Percentiles rank a stretch among this genome's conserved stretches.
Conservation (phyloP, 2,329 filamentous ascomycete species). For the Alternaria angustiovoidea region DNA sequence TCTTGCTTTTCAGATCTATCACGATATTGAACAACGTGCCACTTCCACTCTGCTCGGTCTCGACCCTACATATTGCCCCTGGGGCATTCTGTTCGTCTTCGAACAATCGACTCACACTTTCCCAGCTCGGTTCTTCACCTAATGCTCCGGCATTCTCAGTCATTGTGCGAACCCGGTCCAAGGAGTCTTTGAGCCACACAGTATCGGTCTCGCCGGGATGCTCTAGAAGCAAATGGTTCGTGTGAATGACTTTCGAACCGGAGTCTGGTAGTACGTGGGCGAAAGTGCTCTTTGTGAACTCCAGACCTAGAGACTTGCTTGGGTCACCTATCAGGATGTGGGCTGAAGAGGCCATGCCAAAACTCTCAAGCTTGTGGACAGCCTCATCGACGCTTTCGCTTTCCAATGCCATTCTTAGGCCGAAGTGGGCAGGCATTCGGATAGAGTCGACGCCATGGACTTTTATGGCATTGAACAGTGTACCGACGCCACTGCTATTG, state of each 20-base stretch:
- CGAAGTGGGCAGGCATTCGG: constrained; percentile 68
- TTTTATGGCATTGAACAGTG: constrained; percentile 68
- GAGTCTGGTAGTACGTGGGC: constrained; percentile 45
- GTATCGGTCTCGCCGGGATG: constrained; percentile 52
- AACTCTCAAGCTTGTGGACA: constrained; percentile 53
- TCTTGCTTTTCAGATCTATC: constrained; percentile 46
- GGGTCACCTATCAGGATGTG: constrained; percentile 64
- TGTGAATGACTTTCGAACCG: constrained; percentile 50
- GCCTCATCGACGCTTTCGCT: constrained; percentile 58
- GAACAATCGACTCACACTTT: constrained; percentile 47
- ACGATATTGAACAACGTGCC: constrained; percentile 49
- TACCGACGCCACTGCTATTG: constrained; percentile 66
- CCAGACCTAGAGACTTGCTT: constrained; percentile 57
- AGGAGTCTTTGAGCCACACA: constrained; percentile 55
- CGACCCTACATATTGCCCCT: constrained; percentile 40
- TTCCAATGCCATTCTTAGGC: constrained; percentile 65
- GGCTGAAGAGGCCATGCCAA: constrained; percentile 62
- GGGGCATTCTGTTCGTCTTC: constrained; percentile 54
- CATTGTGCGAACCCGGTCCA: constrained; percentile 49
- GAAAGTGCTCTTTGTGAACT: constrained; percentile 54
- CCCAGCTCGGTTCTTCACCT: constrained; percentile 33
- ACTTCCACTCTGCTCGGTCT: constrained; percentile 38
- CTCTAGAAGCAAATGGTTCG: constrained; percentile 55
- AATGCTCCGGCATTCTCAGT: constrained; percentile 38
- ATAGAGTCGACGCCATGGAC: constrained; percentile 62